Base-by-base conservation (phyloP, 1,139 yeast genomes). In the Blastobotrys elegans region DNA sequence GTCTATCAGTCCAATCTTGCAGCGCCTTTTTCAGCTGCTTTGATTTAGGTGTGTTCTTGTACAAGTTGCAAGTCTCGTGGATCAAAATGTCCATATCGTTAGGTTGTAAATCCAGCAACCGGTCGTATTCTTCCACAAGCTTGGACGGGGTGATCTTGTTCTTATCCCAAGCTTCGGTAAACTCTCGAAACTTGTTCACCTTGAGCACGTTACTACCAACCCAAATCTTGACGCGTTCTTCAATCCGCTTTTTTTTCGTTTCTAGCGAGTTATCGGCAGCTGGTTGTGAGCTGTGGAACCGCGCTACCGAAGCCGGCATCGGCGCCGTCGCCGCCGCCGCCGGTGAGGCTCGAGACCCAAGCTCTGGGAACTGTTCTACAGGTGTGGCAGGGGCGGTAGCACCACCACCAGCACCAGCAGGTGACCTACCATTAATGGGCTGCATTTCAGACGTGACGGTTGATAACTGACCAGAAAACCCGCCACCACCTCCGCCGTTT, bases 181-280 rank as follows among this genome's bases (percentile, higher is more conserved):
- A 53, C 1, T 67, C 66, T 27, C 66, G 63, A 61, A 88, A 88
- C 46, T 69, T 63, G 11, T 71, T 67, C 54, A 80, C 72, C 31
- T 71, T 70, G 10, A 66, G 63, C 5, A 67, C 66, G 33, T 81
- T 75, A 55, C 83, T 79, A 47, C 77, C 74, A 49, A 86, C 69
- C 41, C 58, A 55, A 37, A 56, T 57, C 7, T 82, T 81, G 0
- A 96, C 96, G 58, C 96, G 74, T 62, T 88, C 96, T 54, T 85
- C 94, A 37, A 89, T 72, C 54, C 96, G 73, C 62, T 74, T 70
- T 56, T 71, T 75, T 54, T 81, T 84, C 36, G 76, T 69, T 33
- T 77, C 82, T 10, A 68, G 59, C 1, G 80, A 68, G 49, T 75
- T 76, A 14, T 64, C 65, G 17, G 68, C 70, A n/a, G 68, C 71